A percentile compares a stretch with the other conserved stretches of the same genome.
Evolutionary conservation across 306 rosid species (phyloP).

Genomic region (Arachis stenosperma): DNA sequence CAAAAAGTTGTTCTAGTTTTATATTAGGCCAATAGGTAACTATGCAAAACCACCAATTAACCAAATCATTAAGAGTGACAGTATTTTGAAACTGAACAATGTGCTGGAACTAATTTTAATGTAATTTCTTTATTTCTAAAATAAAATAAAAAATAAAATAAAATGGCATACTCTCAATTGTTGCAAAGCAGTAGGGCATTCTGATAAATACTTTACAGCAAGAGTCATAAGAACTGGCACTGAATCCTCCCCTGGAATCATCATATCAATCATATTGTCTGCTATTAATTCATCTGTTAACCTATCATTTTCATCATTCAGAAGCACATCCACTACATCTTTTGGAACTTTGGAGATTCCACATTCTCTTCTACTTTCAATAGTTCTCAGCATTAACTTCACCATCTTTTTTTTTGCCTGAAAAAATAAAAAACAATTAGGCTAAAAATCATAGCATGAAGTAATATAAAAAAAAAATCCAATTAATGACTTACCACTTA

Average conservation of each 20-base stretch:
- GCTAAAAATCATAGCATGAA: not conserved
- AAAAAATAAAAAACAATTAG: conserved; percentile 30
- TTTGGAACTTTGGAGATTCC: conserved; percentile 53
- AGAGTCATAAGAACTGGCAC: conserved; percentile 93
- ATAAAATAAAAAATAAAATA: not conserved
- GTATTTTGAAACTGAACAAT: not conserved
- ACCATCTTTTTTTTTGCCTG: conserved; percentile 98
- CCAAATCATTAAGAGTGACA: conserved; percentile 25
- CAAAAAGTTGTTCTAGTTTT: conserved; percentile 31
- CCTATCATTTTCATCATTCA: conserved; percentile 70
- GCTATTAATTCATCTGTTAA: conserved; percentile 83
- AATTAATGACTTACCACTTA: conserved; percentile 36
- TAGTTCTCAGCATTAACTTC: conserved; percentile 61
- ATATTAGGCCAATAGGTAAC: conserved; percentile 30
- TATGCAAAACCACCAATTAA: conserved; percentile 27
- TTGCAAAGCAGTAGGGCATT: conserved; percentile 81
- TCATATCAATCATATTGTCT: conserved; percentile 92
- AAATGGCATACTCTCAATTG: conserved; percentile 66
- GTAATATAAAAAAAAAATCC: conserved; percentile 1
- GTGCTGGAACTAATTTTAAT: not conserved
- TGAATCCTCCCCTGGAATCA: conserved; percentile 99
- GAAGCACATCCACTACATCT: conserved; percentile 87
- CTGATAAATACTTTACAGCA: conserved; percentile 80
- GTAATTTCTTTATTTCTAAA: not conserved
- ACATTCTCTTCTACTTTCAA: conserved; percentile 58